These are phyloP conservation scores for Jacaranda mimosifolia DNA, from an alignment of 257 asterid genomes.

Conservation along the genomic window DNA sequence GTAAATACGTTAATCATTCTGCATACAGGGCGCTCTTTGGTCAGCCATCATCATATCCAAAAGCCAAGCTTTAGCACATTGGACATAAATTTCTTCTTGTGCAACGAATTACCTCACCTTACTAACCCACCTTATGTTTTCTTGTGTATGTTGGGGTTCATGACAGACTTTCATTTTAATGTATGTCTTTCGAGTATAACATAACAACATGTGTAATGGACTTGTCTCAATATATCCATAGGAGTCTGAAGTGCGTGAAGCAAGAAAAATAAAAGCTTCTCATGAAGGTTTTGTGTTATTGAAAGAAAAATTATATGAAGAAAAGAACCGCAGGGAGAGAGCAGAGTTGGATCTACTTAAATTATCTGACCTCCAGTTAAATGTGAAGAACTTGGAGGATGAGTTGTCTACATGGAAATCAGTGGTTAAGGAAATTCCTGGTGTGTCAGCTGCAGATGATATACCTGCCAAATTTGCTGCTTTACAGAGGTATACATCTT, in stretches of 20 bases:
- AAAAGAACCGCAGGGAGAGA: slow-evolving; percentile 82
- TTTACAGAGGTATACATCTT: slow-evolving; percentile 74
- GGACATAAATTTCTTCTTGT: slow-evolving; percentile 4
- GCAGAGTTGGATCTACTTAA: slow-evolving; percentile 81
- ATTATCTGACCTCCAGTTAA: slow-evolving; percentile 60
- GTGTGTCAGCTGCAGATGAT: slow-evolving; percentile 83
- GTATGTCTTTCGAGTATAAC: slow-evolving; percentile 16
- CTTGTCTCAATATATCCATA: slow-evolving; percentile 47
- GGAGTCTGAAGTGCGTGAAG: slow-evolving; percentile 95
- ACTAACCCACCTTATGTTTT: background rate
- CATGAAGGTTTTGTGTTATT: slow-evolving; percentile 71
- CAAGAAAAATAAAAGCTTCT: slow-evolving; percentile 82
- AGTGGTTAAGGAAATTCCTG: slow-evolving; percentile 82
- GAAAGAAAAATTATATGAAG: slow-evolving; percentile 91
- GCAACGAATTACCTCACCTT: slow-evolving; percentile 18
- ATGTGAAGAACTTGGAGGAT: slow-evolving; percentile 67
- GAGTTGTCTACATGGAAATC: slow-evolving; percentile 89
- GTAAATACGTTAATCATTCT: slow-evolving; percentile 8
- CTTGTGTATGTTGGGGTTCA: slow-evolving; percentile 23
- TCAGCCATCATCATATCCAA: slow-evolving; percentile 9
- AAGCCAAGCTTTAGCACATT: slow-evolving; percentile 7
- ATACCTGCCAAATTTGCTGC: slow-evolving; percentile 69
- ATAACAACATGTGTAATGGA: slow-evolving; percentile 27
- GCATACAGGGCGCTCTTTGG: slow-evolving; percentile 17
- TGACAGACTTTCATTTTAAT: slow-evolving; percentile 25